These are phyloP conservation scores for Saturnispora besseyi DNA, from an alignment of 805 yeast species.

Conservation along the genomic window DNA sequence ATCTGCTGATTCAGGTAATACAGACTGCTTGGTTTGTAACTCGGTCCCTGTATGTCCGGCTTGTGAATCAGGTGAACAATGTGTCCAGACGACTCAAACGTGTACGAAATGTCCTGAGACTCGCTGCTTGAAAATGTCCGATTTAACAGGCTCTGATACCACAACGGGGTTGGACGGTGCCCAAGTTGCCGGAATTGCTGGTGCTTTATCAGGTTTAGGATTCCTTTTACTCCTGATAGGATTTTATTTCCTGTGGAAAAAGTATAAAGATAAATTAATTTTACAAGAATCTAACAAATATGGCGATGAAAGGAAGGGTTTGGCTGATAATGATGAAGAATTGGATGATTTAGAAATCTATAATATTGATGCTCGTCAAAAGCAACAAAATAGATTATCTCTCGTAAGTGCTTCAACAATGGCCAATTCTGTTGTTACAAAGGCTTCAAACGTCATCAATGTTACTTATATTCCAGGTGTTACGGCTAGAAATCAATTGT, in stretches of 20 bases:
- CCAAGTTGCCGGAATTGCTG: slow-evolving; percentile 54
- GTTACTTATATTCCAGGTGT: slow-evolving; percentile 95
- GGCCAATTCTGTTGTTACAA: slow-evolving; percentile 62
- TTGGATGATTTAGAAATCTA: slow-evolving; percentile 7
- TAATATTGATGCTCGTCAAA: slow-evolving; percentile 18
- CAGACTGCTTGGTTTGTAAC: slow-evolving; percentile 26
- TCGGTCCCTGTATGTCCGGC: slow-evolving; percentile 40
- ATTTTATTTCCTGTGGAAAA: slow-evolving; percentile 34
- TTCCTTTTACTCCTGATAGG: slow-evolving; percentile 31
- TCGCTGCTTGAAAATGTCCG: slow-evolving; percentile 34
- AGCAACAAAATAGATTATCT: slow-evolving; percentile 19
- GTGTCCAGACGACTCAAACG: slow-evolving; percentile 46
- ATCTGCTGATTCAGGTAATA: not conserved
- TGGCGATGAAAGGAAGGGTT: slow-evolving; percentile 16
- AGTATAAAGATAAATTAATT: slow-evolving; percentile 31
- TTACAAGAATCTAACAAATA: slow-evolving; percentile 14
- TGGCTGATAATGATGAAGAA: not conserved
- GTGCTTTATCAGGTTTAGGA: slow-evolving; percentile 61
- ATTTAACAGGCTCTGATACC: slow-evolving; percentile 8
- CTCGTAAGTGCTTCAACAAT: slow-evolving; percentile 25
- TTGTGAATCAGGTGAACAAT: slow-evolving; percentile 44
- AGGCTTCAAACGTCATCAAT: slow-evolving; percentile 82
- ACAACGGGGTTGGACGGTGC: slow-evolving; percentile 17
- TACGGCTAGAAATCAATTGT: slow-evolving; percentile 37
- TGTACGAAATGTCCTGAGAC: slow-evolving; percentile 50